phyloP scores from a whole-genome alignment of 176 grass and related monocot species.

The Chrysopogon serrulatus region DNA sequence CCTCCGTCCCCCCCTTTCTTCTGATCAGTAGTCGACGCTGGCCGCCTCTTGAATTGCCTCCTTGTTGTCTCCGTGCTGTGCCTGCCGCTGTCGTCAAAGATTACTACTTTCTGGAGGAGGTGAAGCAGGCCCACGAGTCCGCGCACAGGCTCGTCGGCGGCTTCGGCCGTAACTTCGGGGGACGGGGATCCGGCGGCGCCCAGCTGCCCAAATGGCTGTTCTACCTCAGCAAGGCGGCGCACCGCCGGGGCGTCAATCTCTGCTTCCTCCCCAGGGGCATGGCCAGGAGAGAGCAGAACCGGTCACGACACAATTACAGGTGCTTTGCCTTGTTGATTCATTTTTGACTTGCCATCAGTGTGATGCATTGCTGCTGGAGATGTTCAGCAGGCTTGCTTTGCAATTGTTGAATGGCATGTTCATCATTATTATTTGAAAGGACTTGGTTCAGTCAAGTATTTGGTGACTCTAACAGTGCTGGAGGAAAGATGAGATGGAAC shows the following conservation, averaged over 20 bases:
- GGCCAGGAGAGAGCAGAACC: conserved; percentile 70
- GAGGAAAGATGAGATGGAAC: neutral
- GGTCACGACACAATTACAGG: conserved; percentile 40
- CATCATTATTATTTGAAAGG: neutral
- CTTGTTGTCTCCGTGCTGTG: neutral
- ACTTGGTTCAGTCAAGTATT: neutral
- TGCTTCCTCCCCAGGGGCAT: conserved; percentile 74
- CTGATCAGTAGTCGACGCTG: neutral
- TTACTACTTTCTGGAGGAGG: conserved; percentile 80
- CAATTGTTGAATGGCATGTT: neutral
- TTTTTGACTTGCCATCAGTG: neutral
- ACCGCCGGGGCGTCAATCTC: conserved; percentile 36
- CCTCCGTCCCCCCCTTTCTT: neutral
- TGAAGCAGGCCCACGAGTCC: conserved; percentile 57
- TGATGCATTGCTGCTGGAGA: neutral
- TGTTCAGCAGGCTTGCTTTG: neutral
- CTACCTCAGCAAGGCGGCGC: conserved; percentile 49
- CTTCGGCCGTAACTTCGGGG: conserved; percentile 49
- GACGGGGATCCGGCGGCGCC: neutral
- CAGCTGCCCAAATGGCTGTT: conserved; percentile 36
- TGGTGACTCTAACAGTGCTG: neutral
- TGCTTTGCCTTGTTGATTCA: neutral
- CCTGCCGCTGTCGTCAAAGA: conserved; percentile 30
- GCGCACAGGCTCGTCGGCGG: conserved; percentile 45
- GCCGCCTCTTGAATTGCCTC: neutral